Conservation (phyloP, 1,284 basidiomycete species). For the Pyrrhoderma lamaoense region DNA sequence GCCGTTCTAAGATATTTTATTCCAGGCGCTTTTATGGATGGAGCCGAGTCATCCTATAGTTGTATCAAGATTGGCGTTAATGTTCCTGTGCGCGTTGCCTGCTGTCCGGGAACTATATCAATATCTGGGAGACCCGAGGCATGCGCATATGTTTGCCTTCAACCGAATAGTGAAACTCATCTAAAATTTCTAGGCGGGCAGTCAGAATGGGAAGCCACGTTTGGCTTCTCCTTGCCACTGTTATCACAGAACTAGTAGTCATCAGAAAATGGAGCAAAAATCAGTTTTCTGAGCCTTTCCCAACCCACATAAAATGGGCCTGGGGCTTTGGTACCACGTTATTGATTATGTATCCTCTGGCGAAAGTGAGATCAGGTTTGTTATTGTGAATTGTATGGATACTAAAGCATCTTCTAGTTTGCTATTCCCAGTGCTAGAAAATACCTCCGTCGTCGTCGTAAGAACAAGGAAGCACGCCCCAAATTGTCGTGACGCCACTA, state of each 20-base stretch:
- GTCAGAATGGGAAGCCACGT: slow-evolving; percentile 82
- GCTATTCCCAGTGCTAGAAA: slow-evolving; percentile 31
- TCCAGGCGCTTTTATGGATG: slow-evolving; percentile 69
- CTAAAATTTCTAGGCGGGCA: slow-evolving; percentile 43
- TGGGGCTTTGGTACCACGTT: slow-evolving; percentile 51
- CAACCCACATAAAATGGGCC: slow-evolving; percentile 52
- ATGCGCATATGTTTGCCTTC: slow-evolving; percentile 23
- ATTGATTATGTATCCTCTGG: slow-evolving; percentile 59
- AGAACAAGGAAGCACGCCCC: slow-evolving; percentile 4
- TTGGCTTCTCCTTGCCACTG: slow-evolving; percentile 76
- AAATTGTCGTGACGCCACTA: slow-evolving; percentile 1
- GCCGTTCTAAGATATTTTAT: neutral
- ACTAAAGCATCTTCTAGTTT: slow-evolving; percentile 7
- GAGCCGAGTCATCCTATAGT: slow-evolving; percentile 81
- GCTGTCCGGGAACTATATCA: slow-evolving; percentile 75
- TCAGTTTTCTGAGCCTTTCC: slow-evolving; percentile 59
- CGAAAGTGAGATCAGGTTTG: slow-evolving; percentile 41
- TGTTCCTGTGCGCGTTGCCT: slow-evolving; percentile 77
- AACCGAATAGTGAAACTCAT: slow-evolving; percentile 18
- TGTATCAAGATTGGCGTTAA: slow-evolving; percentile 61
- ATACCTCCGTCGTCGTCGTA: slow-evolving; percentile 27
- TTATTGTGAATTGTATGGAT: slow-evolving; percentile 9
- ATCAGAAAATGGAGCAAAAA: slow-evolving; percentile 75
- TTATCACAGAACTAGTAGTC: slow-evolving; percentile 66
- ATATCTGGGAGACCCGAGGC: slow-evolving; percentile 74